Evolutionary conservation across 169 alveolate species (phyloP).

Genomic region (Cryptosporidium parvum): DNA sequence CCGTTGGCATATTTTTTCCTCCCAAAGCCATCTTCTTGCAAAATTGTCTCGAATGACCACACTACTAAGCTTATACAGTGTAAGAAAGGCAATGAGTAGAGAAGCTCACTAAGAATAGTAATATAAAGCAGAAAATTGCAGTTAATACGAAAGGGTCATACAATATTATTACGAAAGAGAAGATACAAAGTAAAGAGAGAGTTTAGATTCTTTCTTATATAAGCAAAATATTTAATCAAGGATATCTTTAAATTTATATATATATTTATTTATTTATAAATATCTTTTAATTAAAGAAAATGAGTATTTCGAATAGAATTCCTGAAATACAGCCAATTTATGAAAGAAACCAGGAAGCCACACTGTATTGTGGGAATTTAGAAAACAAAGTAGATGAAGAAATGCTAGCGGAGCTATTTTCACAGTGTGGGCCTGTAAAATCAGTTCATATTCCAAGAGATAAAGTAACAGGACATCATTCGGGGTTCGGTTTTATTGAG

Average conservation of each 20-base stretch:
- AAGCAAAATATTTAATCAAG: background rate
- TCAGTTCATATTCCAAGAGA: conserved; percentile 98
- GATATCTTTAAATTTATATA: too few species aligned
- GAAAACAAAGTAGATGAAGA: conserved; percentile 97
- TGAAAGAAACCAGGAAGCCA: conserved; percentile 93
- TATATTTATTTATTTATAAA: too few species aligned
- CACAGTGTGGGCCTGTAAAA: conserved; percentile 97
- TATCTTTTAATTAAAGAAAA: background rate
- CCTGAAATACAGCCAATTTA: conserved; percentile 87
- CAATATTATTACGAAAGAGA: background rate
- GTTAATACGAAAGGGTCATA: background rate
- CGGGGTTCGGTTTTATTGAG: conserved; percentile 98
- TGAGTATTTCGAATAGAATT: background rate
- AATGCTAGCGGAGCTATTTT: conserved; percentile 96
- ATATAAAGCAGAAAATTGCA: background rate
- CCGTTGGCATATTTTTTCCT: too few species aligned
- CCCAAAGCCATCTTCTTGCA: background rate
- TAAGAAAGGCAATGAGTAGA: background rate
- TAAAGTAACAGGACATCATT: conserved; percentile 83
- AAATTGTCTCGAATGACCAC: background rate
- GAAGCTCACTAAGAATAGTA: background rate
- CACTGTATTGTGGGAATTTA: conserved; percentile 92
- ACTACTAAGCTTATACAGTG: background rate
- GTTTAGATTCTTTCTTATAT: too few species aligned
- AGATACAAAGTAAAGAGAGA: background rate